Conservation (phyloP, 2,329 filamentous ascomycete species). For the Paraphoma sp. region DNA sequence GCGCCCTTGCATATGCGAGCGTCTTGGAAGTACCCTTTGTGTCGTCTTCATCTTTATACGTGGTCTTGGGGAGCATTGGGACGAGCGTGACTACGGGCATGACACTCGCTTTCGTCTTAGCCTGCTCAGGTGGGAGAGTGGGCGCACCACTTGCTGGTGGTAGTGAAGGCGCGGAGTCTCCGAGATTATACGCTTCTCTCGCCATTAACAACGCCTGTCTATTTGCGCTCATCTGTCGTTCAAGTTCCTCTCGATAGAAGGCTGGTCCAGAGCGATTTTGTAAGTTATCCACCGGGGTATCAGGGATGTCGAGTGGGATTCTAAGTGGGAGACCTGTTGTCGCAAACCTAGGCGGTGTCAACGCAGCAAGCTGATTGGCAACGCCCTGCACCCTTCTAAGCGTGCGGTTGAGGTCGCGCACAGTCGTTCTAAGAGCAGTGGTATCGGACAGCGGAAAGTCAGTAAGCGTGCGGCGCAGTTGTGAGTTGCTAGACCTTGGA, state of each 20-base stretch:
- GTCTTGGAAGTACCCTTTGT: conserved; percentile 13
- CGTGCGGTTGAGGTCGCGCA: background rate
- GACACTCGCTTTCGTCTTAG: background rate
- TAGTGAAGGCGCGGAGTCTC: too few relatives aligned
- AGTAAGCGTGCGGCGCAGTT: background rate
- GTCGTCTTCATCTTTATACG: conserved; percentile 25
- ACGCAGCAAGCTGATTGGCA: background rate
- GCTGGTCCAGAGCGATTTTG: too few relatives aligned
- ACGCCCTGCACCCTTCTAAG: background rate
- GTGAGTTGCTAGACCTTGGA: background rate
- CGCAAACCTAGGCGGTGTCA: too few relatives aligned
- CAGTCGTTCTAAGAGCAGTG: background rate
- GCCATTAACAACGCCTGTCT: too few relatives aligned
- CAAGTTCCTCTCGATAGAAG: too few relatives aligned
- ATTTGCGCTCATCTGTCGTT: too few relatives aligned
- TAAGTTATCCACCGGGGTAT: too few relatives aligned
- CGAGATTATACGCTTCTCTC: too few relatives aligned
- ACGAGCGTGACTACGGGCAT: conserved; percentile 14
- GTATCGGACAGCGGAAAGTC: background rate
- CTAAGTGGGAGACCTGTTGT: too few relatives aligned
- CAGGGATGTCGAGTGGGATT: too few relatives aligned
- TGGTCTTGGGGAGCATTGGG: conserved; percentile 11
- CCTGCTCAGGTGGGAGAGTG: background rate
- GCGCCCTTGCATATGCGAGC: conserved; percentile 23
- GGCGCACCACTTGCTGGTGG: too few relatives aligned